Evolutionary conservation across 805 yeast species (phyloP), one percentile per base, ranked within the genome.

Genomic region (Ogataea dorogensis): DNA sequence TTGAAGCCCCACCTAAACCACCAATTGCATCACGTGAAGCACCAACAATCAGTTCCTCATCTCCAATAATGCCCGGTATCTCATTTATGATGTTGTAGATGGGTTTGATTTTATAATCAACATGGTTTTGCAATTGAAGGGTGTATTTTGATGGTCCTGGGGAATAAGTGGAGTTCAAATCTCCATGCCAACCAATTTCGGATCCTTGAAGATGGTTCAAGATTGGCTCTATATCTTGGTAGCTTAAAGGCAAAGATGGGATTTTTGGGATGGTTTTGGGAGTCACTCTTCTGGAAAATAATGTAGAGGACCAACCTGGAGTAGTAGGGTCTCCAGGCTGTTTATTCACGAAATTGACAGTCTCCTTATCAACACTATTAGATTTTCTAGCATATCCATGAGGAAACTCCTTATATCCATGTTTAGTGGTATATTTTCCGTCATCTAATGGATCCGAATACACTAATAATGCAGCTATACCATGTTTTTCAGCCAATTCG

Each of bases 301-400:
- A 53, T 19, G 71, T 72, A 15, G 84, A 74, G 2, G 86, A 71
- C 62, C 75, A 76, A 3, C 86, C 86, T 6, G 86, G 86, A 2
- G 88, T 80, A 0, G 88, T 78, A 22, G 89, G 89, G 53, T 82
- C 91, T 9, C 89, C 89, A 0, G 88, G 86, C 33, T 68, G 67
- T 20, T 73, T 75, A 3, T 77, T 71, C 38, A 78, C 65, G 43
- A 65, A 77, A 41, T 69, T 76, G 1, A 75, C 79, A 7, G 84
- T 70, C 3, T 79, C 82, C 52, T 85, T 67, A 49, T 79, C 79
- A 17, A 82, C 73, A 7, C 79, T 66, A 34, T 71, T 63, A 23
- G 77, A 76, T 44, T 75, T 79, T 49, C 86, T 68, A 2, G 86
- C 84, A 3, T 79, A 77, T 0, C 88, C 88, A 4, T 67, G 41